Conservation (phyloP, 116 monocot genomes). For the Dioscorea cayenensis region DNA sequence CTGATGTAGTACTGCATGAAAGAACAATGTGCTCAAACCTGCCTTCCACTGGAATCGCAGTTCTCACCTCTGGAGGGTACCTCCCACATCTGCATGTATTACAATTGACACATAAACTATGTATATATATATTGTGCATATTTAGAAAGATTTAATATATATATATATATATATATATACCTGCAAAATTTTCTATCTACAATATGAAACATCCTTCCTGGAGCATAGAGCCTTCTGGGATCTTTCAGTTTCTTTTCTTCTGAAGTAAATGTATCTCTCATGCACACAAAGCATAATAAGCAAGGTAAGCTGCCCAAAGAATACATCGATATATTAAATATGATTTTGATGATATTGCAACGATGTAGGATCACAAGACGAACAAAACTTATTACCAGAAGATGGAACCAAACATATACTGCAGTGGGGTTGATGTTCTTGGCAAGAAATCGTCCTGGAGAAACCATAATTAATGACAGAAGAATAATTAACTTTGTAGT, state of each 20-base stretch:
- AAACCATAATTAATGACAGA: not conserved
- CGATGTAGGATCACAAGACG: no score
- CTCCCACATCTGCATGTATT: not conserved
- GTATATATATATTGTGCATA: not conserved
- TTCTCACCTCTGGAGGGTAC: not conserved
- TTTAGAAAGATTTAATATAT: no score
- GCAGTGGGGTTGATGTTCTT: constrained; percentile 22
- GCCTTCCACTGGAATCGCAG: not conserved
- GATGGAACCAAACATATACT: constrained; percentile 23
- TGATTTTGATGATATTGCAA: no score
- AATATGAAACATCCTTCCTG: not conserved
- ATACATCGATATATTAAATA: not conserved
- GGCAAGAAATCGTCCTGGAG: constrained; percentile 30
- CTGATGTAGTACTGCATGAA: not conserved
- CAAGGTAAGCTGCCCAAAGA: not conserved
- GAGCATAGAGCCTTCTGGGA: constrained; percentile 1
- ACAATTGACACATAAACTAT: not conserved
- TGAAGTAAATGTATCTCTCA: not conserved
- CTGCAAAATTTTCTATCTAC: not conserved
- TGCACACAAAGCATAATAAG: not conserved
- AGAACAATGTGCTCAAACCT: not conserved
- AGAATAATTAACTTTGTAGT: no score
- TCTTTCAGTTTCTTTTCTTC: not conserved
- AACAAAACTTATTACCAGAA: constrained; percentile 7
- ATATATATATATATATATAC: not conserved